A percentile compares a stretch with the other conserved stretches of the same genome.
Evolutionary conservation across 176 grass and related monocot genomes (phyloP).

Genomic region (sorghum (Sorghum bicolor)): DNA sequence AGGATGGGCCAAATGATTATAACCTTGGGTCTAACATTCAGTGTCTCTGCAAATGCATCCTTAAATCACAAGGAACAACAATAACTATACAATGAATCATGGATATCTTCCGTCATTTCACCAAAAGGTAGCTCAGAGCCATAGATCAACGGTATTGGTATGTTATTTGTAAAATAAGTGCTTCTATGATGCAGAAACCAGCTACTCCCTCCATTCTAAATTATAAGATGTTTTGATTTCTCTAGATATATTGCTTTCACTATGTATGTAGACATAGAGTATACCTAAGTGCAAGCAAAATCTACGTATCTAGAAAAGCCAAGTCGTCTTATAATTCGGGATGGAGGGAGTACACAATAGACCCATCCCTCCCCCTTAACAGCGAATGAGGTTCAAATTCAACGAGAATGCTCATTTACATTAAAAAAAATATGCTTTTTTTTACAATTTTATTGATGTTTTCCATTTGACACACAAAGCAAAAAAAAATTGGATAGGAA

Average conservation of each 20-base stretch:
- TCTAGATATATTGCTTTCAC: too few relatives aligned
- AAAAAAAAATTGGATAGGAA: neutral
- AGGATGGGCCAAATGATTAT: neutral
- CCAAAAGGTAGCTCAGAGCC: neutral
- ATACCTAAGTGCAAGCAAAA: too few relatives aligned
- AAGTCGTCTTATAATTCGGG: neutral
- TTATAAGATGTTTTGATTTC: too few relatives aligned
- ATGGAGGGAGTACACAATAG: neutral
- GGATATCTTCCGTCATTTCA: neutral
- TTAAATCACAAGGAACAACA: conserved; percentile 5
- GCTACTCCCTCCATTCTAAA: neutral
- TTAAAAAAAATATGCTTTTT: neutral
- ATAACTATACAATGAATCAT: neutral
- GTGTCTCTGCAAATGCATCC: conserved; percentile 8
- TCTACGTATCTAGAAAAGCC: neutral
- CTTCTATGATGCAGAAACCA: neutral
- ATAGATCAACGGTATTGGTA: neutral
- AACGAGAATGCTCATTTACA: neutral
- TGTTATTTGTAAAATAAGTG: conserved; percentile 7
- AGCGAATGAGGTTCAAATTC: neutral
- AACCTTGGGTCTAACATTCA: neutral
- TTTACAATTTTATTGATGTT: neutral
- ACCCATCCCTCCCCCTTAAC: neutral
- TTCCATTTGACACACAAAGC: conserved; percentile 11
- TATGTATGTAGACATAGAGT: too few relatives aligned